These are phyloP conservation scores for Kwoniella mangroviensis DNA, from an alignment of 768 basidiomycete genomes.

Conservation along the genomic window DNA sequence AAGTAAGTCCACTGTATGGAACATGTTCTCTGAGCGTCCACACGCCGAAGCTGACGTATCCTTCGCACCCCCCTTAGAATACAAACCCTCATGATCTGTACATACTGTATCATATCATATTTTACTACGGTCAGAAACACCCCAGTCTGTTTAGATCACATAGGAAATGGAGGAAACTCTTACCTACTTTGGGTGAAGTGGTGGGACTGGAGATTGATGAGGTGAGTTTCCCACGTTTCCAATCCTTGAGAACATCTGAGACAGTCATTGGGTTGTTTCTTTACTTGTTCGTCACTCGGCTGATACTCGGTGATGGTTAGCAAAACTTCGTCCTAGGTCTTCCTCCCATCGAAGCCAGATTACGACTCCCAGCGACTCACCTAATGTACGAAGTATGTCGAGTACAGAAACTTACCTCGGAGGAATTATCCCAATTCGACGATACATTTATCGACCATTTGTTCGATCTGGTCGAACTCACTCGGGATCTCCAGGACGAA, in stretches of 20 bases:
- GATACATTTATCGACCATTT: constrained; percentile 84
- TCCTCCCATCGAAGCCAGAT: constrained; percentile 77
- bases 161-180: constrained; percentile 79
- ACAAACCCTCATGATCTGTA: constrained; percentile 84
- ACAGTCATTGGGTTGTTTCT: constrained; percentile 5
- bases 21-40: constrained; percentile 27
- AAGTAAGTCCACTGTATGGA: constrained; percentile 61
- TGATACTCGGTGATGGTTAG: background rate
- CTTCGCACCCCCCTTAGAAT: constrained; percentile 61
- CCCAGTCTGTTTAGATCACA: constrained; percentile 74
- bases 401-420: constrained; percentile 77
- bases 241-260: background rate
- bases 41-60: too few species aligned
- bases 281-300: background rate
- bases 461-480: constrained; percentile 92
- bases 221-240: constrained; percentile 61
- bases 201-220: constrained; percentile 64
- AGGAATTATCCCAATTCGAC: constrained; percentile 84
- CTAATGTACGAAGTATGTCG: constrained; percentile 91
- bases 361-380: constrained; percentile 72
- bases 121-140: constrained; percentile 73
- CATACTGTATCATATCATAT: constrained; percentile 77
- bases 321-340: constrained; percentile 49
- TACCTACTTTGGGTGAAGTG: constrained; percentile 78
- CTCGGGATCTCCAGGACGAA: constrained; percentile 84